These are phyloP conservation scores for Colletotrichum siamense DNA, from an alignment of 2,329 filamentous ascomycete species.

Conservation along the genomic window DNA sequence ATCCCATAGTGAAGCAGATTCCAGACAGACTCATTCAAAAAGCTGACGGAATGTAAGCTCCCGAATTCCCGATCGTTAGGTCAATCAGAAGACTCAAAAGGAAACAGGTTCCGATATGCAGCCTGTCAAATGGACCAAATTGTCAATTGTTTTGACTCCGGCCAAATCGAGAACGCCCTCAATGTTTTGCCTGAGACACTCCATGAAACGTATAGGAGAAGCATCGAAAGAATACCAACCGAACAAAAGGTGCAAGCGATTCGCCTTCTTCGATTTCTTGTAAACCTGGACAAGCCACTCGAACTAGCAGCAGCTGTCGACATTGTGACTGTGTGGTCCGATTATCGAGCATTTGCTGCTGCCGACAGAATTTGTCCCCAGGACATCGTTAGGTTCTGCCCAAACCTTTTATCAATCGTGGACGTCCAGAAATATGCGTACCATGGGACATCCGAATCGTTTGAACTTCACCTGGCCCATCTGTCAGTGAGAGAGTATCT, in stretches of 20 bases:
- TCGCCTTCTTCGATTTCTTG: slow-evolving; percentile 28
- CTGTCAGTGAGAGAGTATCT: slow-evolving; percentile 31
- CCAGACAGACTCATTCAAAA: no score
- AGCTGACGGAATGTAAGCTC: neutral
- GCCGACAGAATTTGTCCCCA: neutral
- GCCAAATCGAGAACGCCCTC: no score
- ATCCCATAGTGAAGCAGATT: neutral
- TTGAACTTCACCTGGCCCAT: slow-evolving; percentile 28
- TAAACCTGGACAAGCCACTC: slow-evolving; percentile 22
- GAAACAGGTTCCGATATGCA: neutral
- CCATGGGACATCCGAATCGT: no score
- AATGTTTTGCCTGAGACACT: neutral
- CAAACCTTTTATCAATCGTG: slow-evolving; percentile 26
- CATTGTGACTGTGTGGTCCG: slow-evolving; percentile 19
- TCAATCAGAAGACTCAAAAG: no score
- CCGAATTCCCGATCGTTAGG: neutral
- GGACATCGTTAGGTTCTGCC: neutral
- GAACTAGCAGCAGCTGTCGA: slow-evolving; percentile 24
- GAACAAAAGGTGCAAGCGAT: neutral
- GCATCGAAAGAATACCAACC: neutral
- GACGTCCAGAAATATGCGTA: no score
- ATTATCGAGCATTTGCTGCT: slow-evolving; percentile 1
- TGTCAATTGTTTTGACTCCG: no score
- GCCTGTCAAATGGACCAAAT: neutral
- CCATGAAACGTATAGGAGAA: neutral